Evolutionary conservation across 495 filamentous ascomycete species (phyloP), one percentile per base, ranked within the genome.

Genomic region (Articulospora tetracladia): DNA sequence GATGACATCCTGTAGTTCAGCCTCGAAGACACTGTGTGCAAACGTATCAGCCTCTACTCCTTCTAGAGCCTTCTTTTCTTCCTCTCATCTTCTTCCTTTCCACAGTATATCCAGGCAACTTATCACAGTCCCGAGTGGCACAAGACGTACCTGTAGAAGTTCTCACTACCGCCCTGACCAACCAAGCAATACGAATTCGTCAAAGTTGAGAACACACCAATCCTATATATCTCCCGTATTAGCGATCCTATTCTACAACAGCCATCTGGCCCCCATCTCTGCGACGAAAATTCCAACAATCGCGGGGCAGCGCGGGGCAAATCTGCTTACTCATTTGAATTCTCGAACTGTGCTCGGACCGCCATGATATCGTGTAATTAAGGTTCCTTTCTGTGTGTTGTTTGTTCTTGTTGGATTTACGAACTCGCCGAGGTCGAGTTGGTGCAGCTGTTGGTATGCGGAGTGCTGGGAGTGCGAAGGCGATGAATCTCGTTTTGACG

Each of bases 131-230:
- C 8, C 7, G 28, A 19, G n/a, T n/a, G n/a, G n/a, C n/a, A n/a
- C n/a, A n/a, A n/a, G 53, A 25, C 52, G 51, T 67, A 88, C 85
- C 86, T 87, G 83, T 98, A 98, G 75, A 98, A 98, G 79, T 97
- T 98, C 83, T 97, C 93, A 64, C 90, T 96, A 50, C 89, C 92
- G 68, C 94, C 95, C 56, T 96, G 82, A 54, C 94, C 93, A 63
- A 97, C 91, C 63, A 98, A 77, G 60, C 91, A 89, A 73, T 94
- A 98, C 53, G 92, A 92, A 74, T 98, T 98, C 63, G 94, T 98
- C 67, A 98, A 86, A 60, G 90, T 96, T 48, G 92, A 76, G 71
- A 98, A 98, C 65, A 98, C 95, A 73, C 94, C 94, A 70, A 98
- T 92, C 74, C 93, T 98, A 49, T 27, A 46, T 4, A 23, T n/a